Evolutionary conservation across 345 rosid species (phyloP).

Genomic region (Punica granatum): DNA sequence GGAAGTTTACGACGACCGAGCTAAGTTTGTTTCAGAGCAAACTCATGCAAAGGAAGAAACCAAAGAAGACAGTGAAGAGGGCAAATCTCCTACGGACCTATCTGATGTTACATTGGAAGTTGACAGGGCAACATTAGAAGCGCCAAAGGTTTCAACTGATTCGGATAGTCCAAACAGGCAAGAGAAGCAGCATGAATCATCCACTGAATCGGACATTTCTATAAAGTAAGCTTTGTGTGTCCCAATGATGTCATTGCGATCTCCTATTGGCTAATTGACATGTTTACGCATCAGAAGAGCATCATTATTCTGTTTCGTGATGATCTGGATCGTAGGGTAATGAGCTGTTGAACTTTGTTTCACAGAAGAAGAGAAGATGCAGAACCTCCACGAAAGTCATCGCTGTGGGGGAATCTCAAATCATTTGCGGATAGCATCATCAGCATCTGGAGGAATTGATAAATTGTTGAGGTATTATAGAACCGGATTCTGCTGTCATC

Average conservation of each 20-base stretch:
- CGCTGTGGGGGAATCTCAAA: conserved; percentile 35
- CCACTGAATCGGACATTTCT: background rate
- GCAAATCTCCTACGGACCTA: background rate
- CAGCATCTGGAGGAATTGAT: conserved; percentile 28
- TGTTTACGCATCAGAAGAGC: too few relatives aligned
- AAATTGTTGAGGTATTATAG: conserved; percentile 10
- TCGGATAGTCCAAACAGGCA: background rate
- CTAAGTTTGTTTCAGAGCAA: background rate
- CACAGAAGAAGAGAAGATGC: conserved; percentile 5
- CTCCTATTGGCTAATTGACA: too few relatives aligned
- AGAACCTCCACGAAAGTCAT: conserved; percentile 15
- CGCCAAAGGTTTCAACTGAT: background rate
- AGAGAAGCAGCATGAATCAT: background rate
- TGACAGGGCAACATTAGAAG: background rate
- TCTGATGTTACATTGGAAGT: background rate
- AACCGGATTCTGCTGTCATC: conserved; percentile 6
- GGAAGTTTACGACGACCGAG: background rate
- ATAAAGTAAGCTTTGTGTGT: background rate
- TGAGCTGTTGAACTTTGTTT: too few relatives aligned
- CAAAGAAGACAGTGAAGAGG: background rate
- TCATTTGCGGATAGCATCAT: conserved; percentile 29
- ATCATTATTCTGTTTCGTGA: too few relatives aligned
- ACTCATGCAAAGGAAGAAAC: background rate
- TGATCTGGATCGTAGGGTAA: too few relatives aligned
- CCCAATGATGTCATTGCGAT: too few relatives aligned